Conservation (phyloP, 192 early-diverging fungal species). For the Coemansia javaensis region DNA sequence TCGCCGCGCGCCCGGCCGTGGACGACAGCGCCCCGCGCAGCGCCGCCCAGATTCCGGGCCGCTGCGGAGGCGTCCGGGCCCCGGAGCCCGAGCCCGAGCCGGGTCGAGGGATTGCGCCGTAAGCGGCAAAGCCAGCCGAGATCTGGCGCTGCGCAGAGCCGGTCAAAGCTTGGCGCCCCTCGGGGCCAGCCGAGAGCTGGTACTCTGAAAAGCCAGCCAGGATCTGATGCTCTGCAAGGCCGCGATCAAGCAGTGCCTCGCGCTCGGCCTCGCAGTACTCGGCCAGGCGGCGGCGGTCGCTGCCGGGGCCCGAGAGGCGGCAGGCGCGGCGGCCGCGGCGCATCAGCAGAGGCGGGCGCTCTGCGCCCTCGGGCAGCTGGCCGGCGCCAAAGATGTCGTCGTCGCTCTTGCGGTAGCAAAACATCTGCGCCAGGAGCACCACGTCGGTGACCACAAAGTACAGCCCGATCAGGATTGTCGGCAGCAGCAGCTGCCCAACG, state of each 20-base stretch:
- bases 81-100: no score
- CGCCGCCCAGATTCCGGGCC: no score
- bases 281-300: conserved; percentile 13
- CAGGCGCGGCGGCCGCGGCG: conserved; percentile 38
- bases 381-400: conserved; percentile 28
- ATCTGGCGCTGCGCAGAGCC: no score
- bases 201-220: not conserved
- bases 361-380: conserved; percentile 39
- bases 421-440: conserved; percentile 60
- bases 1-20: conserved; percentile 19
- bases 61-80: no score
- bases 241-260: conserved; percentile 32
- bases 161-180: no score
- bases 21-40: conserved; percentile 13
- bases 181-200: no score
- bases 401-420: conserved; percentile 56
- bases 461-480: conserved; percentile 62
- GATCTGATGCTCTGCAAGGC: conserved; percentile 9
- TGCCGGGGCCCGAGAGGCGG: conserved; percentile 19
- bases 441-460: conserved; percentile 74
- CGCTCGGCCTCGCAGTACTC: conserved; percentile 44
- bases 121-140: not conserved
- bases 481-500: conserved; percentile 32
- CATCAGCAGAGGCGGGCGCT: conserved; percentile 39
- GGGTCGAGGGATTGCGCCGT: conserved; percentile 11